Evolutionary conservation across 495 filamentous ascomycete genomes (phyloP), one percentile per base, ranked within the genome.

Genomic region (Tetracladium setigerum): DNA sequence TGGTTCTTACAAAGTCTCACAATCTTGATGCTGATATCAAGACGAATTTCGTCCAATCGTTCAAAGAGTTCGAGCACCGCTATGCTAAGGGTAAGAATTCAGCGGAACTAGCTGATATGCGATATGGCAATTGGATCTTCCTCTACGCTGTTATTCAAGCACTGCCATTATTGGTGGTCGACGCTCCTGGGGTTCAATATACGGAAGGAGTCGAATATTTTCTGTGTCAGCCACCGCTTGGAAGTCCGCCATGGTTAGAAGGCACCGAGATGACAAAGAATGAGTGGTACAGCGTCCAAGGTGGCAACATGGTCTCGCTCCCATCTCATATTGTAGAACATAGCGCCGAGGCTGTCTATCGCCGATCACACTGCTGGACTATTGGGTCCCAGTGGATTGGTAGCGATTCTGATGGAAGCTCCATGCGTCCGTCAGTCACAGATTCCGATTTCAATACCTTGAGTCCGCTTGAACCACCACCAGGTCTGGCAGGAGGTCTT

Each of bases 51-150:
- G 72, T 95, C 2, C 71, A 84, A 39, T 73, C 78, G 17, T 97
- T 89, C 66, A 82, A 84, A 60, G 79, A 84, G 24, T 91, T 95
- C 52, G 94, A 97, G 67, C 68, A 76, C 11, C 84, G 83, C 36
- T 79, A 79, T 36, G 84, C 83, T 6, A 76, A 78, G 44, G 78
- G 81, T n/a, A 86, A 81, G 56, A 78, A 71, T 27, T 65, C 86
- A 4, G 73, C 82, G 8, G 88, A 95, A 44, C 67, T 96, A 7
- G 66, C 70, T 15, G 86, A 95, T 55, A 73, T 87, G 47, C 79
- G 92, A 18, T 76, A 81, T 30, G 92, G 92, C 14, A 79, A 90
- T 58, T 98, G 94, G 94, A 76, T 98, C 35, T 95, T 98, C 73
- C 70, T 96, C 37, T 97, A 98, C 62, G 85, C 83, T 18, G 79